phyloP scores from a whole-genome alignment of 2,329 filamentous ascomycete species.

The Claviceps sp. region DNA sequence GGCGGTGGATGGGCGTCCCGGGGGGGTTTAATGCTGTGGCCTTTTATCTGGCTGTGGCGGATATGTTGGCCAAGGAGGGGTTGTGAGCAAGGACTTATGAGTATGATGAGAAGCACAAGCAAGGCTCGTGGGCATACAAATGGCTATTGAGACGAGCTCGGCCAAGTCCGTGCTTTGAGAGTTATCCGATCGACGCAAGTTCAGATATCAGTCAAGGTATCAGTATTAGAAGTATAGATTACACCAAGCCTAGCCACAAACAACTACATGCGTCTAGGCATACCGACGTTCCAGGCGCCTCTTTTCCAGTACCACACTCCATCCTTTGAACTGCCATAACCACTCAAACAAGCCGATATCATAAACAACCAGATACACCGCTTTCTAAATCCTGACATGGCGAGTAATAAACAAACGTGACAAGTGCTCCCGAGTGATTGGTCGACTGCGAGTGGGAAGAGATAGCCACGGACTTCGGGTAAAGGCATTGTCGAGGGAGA shows the following conservation, averaged over 20 bases:
- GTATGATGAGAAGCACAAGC: not conserved
- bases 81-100: slow-evolving; percentile 11
- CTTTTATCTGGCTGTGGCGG: slow-evolving; percentile 51
- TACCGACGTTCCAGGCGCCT: no score
- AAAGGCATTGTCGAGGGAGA: no score
- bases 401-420: not conserved
- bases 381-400: not conserved
- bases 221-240: slow-evolving; percentile 13
- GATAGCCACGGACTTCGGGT: no score
- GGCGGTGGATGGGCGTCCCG: slow-evolving; percentile 38
- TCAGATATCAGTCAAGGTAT: slow-evolving; percentile 7
- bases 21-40: slow-evolving; percentile 53
- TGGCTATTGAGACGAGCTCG: no score
- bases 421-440: no score
- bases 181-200: not conserved
- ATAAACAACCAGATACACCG: not conserved
- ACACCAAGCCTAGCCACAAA: slow-evolving; percentile 10
- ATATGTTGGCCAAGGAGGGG: slow-evolving; percentile 60
- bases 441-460: no score
- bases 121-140: not conserved
- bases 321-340: no score
- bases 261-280: slow-evolving; percentile 1
- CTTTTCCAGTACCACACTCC: no score
- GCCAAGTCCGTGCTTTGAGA: no score
- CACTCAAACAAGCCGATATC: no score